Evolutionary conservation across 2,329 filamentous ascomycete genomes (phyloP).

Genomic region (Fusarium concolor): DNA sequence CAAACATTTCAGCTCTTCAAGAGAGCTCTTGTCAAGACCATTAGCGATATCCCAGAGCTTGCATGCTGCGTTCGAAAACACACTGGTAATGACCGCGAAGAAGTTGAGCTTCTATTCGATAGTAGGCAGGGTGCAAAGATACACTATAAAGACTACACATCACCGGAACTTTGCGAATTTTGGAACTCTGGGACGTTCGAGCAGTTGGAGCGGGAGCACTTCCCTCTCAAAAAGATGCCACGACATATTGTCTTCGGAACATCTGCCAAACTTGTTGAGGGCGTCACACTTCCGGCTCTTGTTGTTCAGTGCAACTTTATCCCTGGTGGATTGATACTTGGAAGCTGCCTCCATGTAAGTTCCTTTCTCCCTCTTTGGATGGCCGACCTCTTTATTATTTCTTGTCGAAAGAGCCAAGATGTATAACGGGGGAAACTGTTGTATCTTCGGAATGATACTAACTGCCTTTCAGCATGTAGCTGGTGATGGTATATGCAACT

Average conservation of each 20-base stretch:
- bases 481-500: slow-evolving; percentile 16
- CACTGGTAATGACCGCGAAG: slow-evolving; percentile 1
- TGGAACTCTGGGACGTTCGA: slow-evolving; percentile 10
- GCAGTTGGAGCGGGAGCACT: slow-evolving; percentile 1
- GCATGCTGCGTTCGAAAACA: slow-evolving; percentile 10
- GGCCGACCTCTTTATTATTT: no score
- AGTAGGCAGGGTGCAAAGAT: slow-evolving; percentile 1
- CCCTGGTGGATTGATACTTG: slow-evolving; percentile 9
- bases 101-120: slow-evolving; percentile 18
- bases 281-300: neutral
- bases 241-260: slow-evolving; percentile 14
- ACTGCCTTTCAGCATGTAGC: slow-evolving; percentile 6
- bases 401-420: no score
- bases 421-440: no score
- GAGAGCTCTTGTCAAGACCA: neutral
- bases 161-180: neutral
- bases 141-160: slow-evolving; percentile 19
- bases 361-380: no score
- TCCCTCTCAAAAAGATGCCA: slow-evolving; percentile 2
- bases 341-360: slow-evolving; percentile 18
- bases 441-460: no score
- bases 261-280: neutral
- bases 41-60: slow-evolving; percentile 21
- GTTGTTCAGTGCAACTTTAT: slow-evolving; percentile 17
- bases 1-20: neutral